Base-by-base conservation (phyloP, 192 early-diverging fungal genomes). In the Coemansia sp. region DNA sequence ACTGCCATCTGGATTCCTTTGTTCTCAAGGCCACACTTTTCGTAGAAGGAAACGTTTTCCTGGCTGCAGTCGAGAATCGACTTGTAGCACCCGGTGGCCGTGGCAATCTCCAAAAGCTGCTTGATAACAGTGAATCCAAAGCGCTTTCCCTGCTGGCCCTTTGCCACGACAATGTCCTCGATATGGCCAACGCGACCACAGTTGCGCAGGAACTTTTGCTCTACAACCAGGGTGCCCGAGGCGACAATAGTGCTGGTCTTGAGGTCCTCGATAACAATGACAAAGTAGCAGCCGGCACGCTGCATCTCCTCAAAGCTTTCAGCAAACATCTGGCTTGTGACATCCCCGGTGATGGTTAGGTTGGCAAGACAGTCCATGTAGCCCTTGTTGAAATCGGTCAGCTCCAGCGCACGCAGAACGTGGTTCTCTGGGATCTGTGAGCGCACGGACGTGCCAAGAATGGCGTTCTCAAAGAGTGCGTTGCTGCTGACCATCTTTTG, bases 161-260 rank as follows among this genome's bases (percentile, higher is more conserved):
- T 86, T 63, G 89, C 84, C n/a, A 93, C 90, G 15, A 91, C 92
- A 67, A 90, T 88, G 79, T 93, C 95, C 81, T 98, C 96, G 63
- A 96, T 95, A 64, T 96, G 95, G 5, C 94, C 95, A 42, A 92
- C 94, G 75, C 92, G 85, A 8, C 92, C 93, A 69, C 90, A 93
- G 12, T 74, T 70, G 63, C 93, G 89, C 37, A 96, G 75, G 56
- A 98, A 93, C 86, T 98, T 98, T 72, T 92, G 89, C 77, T 98
- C 96, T 23, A 94, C 88, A 32, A 98, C 53, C 60, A 98, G 84
- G 10, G 93, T 93, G 32, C 92, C 96, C 21, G 91, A 87, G 5
- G 92, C 96, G 15, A 95, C 93, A 40, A 97, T 87, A 40, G 60
- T 62, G 60, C 61, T 58, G n/a, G 56, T 12, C 12, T 50, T 56